Percentiles rank a stretch among this genome's conserved stretches.
phyloP scores from a whole-genome alignment of 225 moss, liverwort and hornwort genomes.

The Marchantia paleacea region DNA sequence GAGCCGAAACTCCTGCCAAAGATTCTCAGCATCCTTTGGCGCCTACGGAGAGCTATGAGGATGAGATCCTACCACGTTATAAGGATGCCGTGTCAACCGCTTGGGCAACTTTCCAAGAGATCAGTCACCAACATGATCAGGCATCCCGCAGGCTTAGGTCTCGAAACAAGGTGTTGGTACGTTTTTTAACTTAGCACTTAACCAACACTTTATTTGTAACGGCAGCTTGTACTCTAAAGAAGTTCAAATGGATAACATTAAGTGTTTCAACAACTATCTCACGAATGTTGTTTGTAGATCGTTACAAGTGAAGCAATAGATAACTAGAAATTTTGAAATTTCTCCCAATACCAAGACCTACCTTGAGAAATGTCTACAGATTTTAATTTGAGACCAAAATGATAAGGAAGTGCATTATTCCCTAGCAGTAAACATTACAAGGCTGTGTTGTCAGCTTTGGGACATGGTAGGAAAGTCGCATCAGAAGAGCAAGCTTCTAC shows the following conservation, averaged over 20 bases:
- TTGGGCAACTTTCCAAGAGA: constrained; percentile 65
- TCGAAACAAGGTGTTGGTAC: constrained; percentile 22
- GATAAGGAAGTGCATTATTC: neutral
- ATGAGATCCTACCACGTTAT: constrained; percentile 80
- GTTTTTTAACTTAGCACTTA: neutral
- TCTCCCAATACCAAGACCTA: neutral
- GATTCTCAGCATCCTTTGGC: constrained; percentile 14
- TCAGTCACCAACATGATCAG: constrained; percentile 37
- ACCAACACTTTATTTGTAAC: neutral
- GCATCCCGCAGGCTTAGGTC: constrained; percentile 16
- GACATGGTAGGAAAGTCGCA: neutral
- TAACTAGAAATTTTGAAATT: neutral
- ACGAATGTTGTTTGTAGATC: too few species aligned
- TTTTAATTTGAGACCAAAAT: neutral
- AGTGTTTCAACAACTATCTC: too few species aligned
- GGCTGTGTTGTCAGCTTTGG: neutral
- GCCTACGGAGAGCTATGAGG: constrained; percentile 69
- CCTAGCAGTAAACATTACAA: neutral
- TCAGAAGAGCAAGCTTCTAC: neutral
- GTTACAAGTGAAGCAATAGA: neutral
- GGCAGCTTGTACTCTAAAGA: too few species aligned
- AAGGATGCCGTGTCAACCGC: constrained; percentile 82
- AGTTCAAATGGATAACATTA: too few species aligned
- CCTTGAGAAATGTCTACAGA: neutral
- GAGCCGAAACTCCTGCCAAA: constrained; percentile 42